Base-by-base conservation (phyloP, 129 eudicot species). In the Helianthus tuberosus region DNA sequence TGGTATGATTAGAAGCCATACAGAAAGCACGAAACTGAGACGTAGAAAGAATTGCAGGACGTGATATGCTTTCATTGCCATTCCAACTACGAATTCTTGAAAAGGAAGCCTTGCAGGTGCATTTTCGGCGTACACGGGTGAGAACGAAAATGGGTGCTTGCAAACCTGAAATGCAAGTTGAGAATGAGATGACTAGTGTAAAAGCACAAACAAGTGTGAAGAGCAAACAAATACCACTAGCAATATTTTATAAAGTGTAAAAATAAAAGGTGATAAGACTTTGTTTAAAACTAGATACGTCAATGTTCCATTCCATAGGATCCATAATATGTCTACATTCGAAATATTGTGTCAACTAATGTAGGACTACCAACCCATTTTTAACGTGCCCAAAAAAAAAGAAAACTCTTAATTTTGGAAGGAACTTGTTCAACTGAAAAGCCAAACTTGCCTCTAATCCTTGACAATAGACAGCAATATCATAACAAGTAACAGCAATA, bases 121-220 rank as follows among this genome's bases (percentile, higher is more conserved):
- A 81, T 92, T 81, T n/a, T 89, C 98, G 9, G 98, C 98, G 78
- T 92, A 92, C 41, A 92, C 98, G 55, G 96, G 95, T 49, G 98
- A 92, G 78, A 92, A 92, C 27, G 94, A 85, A 79, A 89, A 92
- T 8, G 90, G 81, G 76, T 92, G 98, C 75, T 92, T 92, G 88
- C 98, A 92, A 67, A 92, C 98, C 98, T 92, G 88, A 74, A 87
- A 41, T 49, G 59, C 7, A 64, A 17, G 58, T 46, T 35, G 14
- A 64, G 13, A 64, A 38, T 35, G 14, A 64, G 13, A 64, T 38
- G 53, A 66, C 12, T 64, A 12, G 53, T 49, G 63, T 38, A 65
- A 43, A 55, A 54, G 44, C 51, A 29, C 8, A 54, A 64, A 47
- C 47, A 43, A 67, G 20, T 14, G 25, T 51, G 23, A 51, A 51